Evolutionary conservation across 768 basidiomycete genomes (phyloP), one percentile per base, ranked within the genome.

Genomic region (Rhodotorula toruloides): DNA sequence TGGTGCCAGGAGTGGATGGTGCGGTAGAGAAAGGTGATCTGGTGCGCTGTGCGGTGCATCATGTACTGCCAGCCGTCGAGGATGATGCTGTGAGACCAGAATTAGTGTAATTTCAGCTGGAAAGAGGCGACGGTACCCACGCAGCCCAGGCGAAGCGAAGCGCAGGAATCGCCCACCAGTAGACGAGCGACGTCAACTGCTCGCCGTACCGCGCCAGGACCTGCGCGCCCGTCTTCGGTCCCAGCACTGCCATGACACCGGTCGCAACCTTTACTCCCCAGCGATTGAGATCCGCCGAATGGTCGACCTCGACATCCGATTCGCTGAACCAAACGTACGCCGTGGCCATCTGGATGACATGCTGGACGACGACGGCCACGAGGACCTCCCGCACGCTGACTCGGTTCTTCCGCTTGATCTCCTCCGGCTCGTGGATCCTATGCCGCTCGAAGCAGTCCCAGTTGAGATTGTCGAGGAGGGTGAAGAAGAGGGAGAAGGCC

Each of bases 1-100:
- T 99, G 96, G 78, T 99, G 96, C 78, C 87, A 86, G 0, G 90
- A 91, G 77, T 99, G 96, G 70, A 97, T 82, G 58, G 89, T 85
- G 71, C 85, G 88, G 80, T 94, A 99, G 39, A 98, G 82, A 78
- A 84, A 97, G 71, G 86, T 88, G 81, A 90, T 90, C 73, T 84
- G 79, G 79, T 98, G 96, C 36, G 70, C 59, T 11, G 81, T 78
- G 44, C 94, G 90, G 76, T 99, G 96, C 27, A 91, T 81, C 79
- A 93, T 92, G 79, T 98, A 99, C 77, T 99, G 93, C 91, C 91
- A 97, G 39, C 92, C 92, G 79, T 99, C 96, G 72, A 98, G 86
- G 64, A 92, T 75, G 77, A 96, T 89, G 81, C 96, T 94, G 57
- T 7, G 49, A 3, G 52, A 34, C 34, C 2, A 44, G 16, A 31